Percentiles rank a stretch among this genome's conserved stretches.
Evolutionary conservation across 2,329 filamentous ascomycete genomes (phyloP).

Genomic region (Graphiopsis chlorocephala): DNA sequence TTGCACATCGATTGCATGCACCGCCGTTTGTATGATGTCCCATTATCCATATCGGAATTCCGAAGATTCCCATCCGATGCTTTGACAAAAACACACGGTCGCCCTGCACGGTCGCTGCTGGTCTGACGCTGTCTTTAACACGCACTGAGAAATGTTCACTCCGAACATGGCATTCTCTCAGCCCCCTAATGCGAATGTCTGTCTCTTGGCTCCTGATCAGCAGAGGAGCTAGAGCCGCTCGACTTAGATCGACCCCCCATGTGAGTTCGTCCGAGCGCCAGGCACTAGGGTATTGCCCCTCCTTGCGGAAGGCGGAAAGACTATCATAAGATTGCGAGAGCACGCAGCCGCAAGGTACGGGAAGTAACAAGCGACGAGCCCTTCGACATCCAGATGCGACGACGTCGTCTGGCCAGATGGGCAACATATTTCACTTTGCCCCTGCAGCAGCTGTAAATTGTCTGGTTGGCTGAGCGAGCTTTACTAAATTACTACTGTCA

Average conservation of each 20-base stretch:
- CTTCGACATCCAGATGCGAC: background rate
- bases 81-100: constrained; percentile 1
- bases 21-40: constrained; percentile 6
- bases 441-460: constrained; percentile 10
- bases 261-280: constrained; percentile 14
- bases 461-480: constrained; percentile 5
- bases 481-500: too few species aligned
- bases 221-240: background rate
- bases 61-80: background rate
- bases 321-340: constrained; percentile 4
- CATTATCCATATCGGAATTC: background rate
- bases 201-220: constrained; percentile 11
- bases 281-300: constrained; percentile 11
- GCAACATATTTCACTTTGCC: background rate
- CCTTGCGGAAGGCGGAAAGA: constrained; percentile 6
- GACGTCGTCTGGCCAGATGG: constrained; percentile 4
- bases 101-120: background rate
- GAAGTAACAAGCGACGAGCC: constrained; percentile 3
- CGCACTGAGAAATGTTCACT: background rate
- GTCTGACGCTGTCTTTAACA: constrained; percentile 1
- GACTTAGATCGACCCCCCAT: constrained; percentile 9
- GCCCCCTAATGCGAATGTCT: background rate
- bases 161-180: constrained; percentile 8
- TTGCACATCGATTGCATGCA: constrained; percentile 11
- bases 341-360: constrained; percentile 7